These are phyloP conservation scores for Panellus pusillus DNA, from an alignment of 768 basidiomycete species.

Conservation along the genomic window DNA sequence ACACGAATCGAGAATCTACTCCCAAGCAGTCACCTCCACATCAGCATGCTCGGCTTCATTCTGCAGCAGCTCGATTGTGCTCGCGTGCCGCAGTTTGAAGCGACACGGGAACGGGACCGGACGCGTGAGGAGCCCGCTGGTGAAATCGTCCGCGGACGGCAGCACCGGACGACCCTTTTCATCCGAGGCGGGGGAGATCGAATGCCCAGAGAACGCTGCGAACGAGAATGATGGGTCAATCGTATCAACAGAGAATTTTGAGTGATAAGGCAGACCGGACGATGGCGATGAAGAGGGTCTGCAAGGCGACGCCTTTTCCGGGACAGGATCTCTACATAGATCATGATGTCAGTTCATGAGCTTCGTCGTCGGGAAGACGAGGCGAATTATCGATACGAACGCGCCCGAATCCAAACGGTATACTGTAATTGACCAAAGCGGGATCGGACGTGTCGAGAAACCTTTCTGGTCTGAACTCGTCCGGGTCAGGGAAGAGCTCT, in stretches of 20 bases:
- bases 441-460: conserved; percentile 1
- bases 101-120: conserved; percentile 7
- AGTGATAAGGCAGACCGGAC: neutral
- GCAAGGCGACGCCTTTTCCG: neutral
- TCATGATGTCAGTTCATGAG: too few species aligned
- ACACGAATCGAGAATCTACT: neutral
- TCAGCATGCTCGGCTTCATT: conserved; percentile 9
- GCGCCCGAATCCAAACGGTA: conserved; percentile 11
- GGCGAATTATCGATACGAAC: neutral
- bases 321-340: conserved; percentile 2
- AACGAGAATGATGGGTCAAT: neutral
- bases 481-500: neutral
- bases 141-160: conserved; percentile 6
- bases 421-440: neutral
- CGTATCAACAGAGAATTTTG: too few species aligned
- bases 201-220: conserved; percentile 13
- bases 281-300: neutral
- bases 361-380: too few species aligned
- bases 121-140: neutral
- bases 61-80: neutral
- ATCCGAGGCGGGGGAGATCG: neutral
- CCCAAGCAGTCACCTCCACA: neutral
- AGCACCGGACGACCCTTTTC: neutral
- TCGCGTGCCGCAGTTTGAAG: neutral
- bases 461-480: conserved; percentile 10